Conservation (phyloP, 2,329 filamentous ascomycete genomes). For the Pseudogymnoascus sp. region DNA sequence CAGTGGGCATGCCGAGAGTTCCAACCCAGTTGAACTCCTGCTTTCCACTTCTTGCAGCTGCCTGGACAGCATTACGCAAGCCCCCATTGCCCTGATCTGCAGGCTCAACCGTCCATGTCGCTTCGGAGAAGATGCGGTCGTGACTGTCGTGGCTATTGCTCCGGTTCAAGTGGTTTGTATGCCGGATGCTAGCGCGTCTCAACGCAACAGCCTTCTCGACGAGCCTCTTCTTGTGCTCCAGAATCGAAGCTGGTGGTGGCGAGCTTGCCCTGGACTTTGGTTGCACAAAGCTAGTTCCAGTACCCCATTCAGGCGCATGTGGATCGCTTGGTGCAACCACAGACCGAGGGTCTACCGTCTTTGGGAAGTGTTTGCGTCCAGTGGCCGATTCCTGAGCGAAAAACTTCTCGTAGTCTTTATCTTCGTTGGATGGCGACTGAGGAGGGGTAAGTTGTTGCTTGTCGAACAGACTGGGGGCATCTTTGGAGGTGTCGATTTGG, state of each 20-base stretch:
- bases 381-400: slow-evolving; percentile 49
- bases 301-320: slow-evolving; percentile 69
- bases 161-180: slow-evolving; percentile 44
- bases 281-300: slow-evolving; percentile 41
- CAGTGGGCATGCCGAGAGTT: slow-evolving; percentile 88
- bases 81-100: slow-evolving; percentile 91
- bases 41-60: slow-evolving; percentile 61
- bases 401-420: slow-evolving; percentile 35
- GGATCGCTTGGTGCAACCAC: slow-evolving; percentile 64
- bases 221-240: slow-evolving; percentile 54
- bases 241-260: slow-evolving; percentile 67
- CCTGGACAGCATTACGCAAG: slow-evolving; percentile 78
- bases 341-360: slow-evolving; percentile 39
- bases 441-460: slow-evolving; percentile 27
- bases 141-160: slow-evolving; percentile 61
- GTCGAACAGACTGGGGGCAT: slow-evolving; percentile 35
- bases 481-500: slow-evolving; percentile 49
- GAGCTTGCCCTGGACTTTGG: slow-evolving; percentile 68
- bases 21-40: slow-evolving; percentile 84
- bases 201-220: slow-evolving; percentile 52
- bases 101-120: slow-evolving; percentile 74
- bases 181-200: slow-evolving; percentile 49
- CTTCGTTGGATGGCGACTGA: slow-evolving; percentile 30
- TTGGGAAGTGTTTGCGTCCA: slow-evolving; percentile 49
- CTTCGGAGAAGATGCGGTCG: slow-evolving; percentile 65